Conservation (phyloP, 2,329 filamentous ascomycete genomes). For the Penicillium brasilianum region DNA sequence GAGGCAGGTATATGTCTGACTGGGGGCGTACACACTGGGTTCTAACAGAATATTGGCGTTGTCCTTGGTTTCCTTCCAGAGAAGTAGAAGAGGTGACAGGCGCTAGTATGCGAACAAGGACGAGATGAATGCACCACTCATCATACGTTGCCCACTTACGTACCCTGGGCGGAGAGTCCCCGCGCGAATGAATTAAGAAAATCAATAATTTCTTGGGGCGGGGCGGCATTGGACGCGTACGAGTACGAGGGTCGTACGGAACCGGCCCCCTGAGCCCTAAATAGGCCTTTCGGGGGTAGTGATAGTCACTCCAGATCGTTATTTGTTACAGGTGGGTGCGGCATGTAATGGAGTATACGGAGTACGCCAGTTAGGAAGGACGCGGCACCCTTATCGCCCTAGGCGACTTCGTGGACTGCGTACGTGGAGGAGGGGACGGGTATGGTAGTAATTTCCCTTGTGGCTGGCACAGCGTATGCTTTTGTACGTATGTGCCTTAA, state of each 20-base stretch:
- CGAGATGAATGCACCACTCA: neutral
- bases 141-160: conserved; percentile 24
- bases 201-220: conserved; percentile 19
- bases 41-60: neutral
- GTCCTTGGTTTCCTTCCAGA: neutral
- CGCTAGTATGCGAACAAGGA: neutral
- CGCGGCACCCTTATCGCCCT: neutral
- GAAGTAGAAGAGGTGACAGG: neutral
- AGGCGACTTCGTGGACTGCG: neutral
- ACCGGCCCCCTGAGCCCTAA: conserved; percentile 16
- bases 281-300: neutral
- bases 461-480: neutral
- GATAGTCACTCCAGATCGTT: neutral
- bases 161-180: conserved; percentile 22
- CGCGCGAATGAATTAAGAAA: conserved; percentile 10
- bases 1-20: neutral
- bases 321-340: neutral
- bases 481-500: no score
- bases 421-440: neutral
- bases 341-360: neutral
- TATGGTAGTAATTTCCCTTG: neutral
- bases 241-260: conserved; percentile 28
- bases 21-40: neutral
- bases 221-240: conserved; percentile 30
- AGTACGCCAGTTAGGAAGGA: neutral